A percentile compares a stretch with the other conserved stretches of the same genome.
Conservation (phyloP, 192 early-diverging fungal species). For the Podila clonocystis region DNA sequence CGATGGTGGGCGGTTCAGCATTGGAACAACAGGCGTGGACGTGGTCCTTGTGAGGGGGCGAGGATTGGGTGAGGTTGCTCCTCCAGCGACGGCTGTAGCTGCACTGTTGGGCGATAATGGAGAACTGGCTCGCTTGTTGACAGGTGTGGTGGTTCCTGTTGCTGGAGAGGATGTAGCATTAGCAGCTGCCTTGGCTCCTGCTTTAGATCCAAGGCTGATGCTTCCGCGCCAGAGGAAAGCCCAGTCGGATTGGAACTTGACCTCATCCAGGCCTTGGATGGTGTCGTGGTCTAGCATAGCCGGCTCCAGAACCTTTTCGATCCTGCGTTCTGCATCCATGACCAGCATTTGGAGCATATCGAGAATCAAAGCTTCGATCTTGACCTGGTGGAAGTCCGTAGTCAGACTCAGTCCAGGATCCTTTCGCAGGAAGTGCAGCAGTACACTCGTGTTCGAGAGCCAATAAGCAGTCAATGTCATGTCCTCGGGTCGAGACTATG, state of each 20-base stretch:
- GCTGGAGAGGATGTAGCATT: conserved; percentile 10
- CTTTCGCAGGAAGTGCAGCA: conserved; percentile 89
- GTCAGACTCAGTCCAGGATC: conserved; percentile 78
- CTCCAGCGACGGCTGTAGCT: conserved; percentile 12
- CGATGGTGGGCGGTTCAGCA: conserved; percentile 40
- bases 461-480: conserved; percentile 78
- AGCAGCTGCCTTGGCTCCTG: background rate
- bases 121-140: conserved; percentile 27
- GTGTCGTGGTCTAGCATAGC: conserved; percentile 77
- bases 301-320: conserved; percentile 73
- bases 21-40: conserved; percentile 23
- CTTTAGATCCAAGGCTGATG: conserved; percentile 31
- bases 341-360: conserved; percentile 76
- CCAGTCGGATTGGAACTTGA: conserved; percentile 70
- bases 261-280: conserved; percentile 71
- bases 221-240: conserved; percentile 60
- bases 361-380: conserved; percentile 83
- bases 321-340: conserved; percentile 67
- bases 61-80: conserved; percentile 7
- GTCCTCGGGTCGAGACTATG: conserved; percentile 60
- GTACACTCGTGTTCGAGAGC: conserved; percentile 85
- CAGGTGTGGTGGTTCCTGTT: conserved; percentile 2
- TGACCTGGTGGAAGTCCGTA: conserved; percentile 77
- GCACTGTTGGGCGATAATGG: conserved; percentile 32
- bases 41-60: conserved; percentile 19